Base-by-base conservation (phyloP, 2,329 filamentous ascomycete genomes). In the Pseudocercospora vitis region DNA sequence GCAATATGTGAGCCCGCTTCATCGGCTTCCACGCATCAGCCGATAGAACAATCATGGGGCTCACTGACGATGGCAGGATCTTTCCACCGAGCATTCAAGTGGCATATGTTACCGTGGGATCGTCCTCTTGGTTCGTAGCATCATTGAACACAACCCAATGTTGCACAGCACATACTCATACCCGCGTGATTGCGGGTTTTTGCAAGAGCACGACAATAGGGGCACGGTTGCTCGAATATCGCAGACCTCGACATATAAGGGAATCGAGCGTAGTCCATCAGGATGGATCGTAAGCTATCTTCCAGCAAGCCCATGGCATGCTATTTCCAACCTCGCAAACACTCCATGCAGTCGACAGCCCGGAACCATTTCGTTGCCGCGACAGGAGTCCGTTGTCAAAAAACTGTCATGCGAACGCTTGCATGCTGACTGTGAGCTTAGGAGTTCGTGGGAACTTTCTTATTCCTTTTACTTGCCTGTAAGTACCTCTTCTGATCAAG, bases 401-500 rank as follows among this genome's bases (percentile, higher is more conserved):
- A 31, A 14, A n/a, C n/a, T n/a, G n/a, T 45, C 28, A 28, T 42
- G 8, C 5, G 5, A 45, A 5, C n/a, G 24, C 28, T 19, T 4
- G 29, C n/a, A 45, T 3, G 24, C 42, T 45, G 42, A 45, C 24
- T 3, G 7, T 29, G 12, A 16, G 23, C 7, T 28, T 8, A 45
- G 39, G 72, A 74, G 48, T 74, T 72, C 44, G 69, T 73, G 8
- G 73, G 72, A 24, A 74, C 72, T 1, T 70, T 71, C 11, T 68
- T 74, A 59, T 74, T 74, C 48, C 65, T 74, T 19, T 74, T 70
- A 65, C 74, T 74, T n/a, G 46, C 54, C 9, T 57, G n/a, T n/a
- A n/a, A n/a, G n/a, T n/a, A n/a, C n/a, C n/a, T n/a, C n/a, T n/a
- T n/a, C n/a, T n/a, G n/a, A n/a, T n/a, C n/a, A n/a, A n/a, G n/a